phyloP scores from a whole-genome alignment of 164 flowering plant genomes.

The Nymphaea thermarum region DNA sequence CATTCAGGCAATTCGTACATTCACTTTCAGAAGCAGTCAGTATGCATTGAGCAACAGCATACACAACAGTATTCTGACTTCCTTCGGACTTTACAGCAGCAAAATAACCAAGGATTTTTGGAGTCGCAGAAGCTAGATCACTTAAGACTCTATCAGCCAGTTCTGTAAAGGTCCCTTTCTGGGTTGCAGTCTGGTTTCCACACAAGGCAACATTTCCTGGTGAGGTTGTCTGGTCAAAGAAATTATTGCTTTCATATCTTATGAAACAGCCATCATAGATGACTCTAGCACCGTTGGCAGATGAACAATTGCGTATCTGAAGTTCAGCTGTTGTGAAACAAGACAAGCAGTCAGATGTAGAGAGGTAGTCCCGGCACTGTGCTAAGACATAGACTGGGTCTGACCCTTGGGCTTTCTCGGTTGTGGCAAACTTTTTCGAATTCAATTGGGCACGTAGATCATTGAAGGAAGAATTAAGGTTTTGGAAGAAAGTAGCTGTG shows the following conservation, averaged over 20 bases:
- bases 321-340: slow-evolving; percentile 21
- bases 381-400: slow-evolving; percentile 29
- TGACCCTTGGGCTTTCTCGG: slow-evolving; percentile 14
- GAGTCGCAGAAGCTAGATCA: slow-evolving; percentile 27
- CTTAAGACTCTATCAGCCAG: slow-evolving; percentile 9
- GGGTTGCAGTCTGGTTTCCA: slow-evolving; percentile 19
- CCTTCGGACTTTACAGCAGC: slow-evolving; percentile 20
- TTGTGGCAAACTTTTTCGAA: slow-evolving; percentile 20
- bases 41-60: slow-evolving; percentile 49
- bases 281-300: slow-evolving; percentile 29
- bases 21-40: slow-evolving; percentile 22
- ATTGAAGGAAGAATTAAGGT: slow-evolving; percentile 2
- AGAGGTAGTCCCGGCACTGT: slow-evolving; percentile 36
- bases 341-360: slow-evolving; percentile 25
- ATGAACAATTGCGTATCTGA: slow-evolving; percentile 28
- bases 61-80: slow-evolving; percentile 7
- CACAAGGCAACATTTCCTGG: slow-evolving; percentile 24
- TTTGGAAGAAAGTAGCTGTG: slow-evolving; percentile 1
- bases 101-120: slow-evolving; percentile 24
- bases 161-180: slow-evolving; percentile 6
- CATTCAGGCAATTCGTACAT: slow-evolving; percentile 36
- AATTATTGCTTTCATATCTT: slow-evolving; percentile 38
- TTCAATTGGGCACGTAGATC: slow-evolving; percentile 4
- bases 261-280: slow-evolving; percentile 44
- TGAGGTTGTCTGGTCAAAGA: slow-evolving; percentile 27